Conservation (phyloP, 805 yeast genomes). For the Hanseniaspora meyeri region DNA sequence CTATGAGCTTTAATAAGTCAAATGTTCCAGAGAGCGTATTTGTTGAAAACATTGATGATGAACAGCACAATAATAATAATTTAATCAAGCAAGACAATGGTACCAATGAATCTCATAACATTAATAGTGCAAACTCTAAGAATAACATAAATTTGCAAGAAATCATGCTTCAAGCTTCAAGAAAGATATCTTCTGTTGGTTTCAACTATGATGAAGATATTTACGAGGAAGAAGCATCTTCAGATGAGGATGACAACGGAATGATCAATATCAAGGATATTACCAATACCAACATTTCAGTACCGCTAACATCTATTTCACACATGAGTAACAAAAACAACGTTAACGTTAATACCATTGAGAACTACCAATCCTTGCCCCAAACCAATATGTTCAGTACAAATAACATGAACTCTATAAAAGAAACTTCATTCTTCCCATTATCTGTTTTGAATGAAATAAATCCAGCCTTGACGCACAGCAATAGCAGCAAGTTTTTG, state of each 20-base stretch:
- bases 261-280: constrained; percentile 12
- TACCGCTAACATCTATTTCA: constrained; percentile 6
- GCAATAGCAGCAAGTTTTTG: neutral
- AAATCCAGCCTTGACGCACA: neutral
- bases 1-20: constrained; percentile 30
- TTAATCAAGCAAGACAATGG: neutral
- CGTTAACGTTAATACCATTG: neutral
- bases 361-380: constrained; percentile 4
- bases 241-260: constrained; percentile 20
- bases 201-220: neutral
- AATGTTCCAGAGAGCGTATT: constrained; percentile 14
- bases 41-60: constrained; percentile 16
- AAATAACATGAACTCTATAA: constrained; percentile 3
- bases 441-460: constrained; percentile 8
- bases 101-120: neutral
- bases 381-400: constrained; percentile 1
- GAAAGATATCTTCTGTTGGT: neutral
- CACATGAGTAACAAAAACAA: constrained; percentile 1
- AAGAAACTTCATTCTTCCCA: neutral
- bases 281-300: constrained; percentile 1
- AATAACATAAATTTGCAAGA: constrained; percentile 14
- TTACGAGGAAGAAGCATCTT: constrained; percentile 16
- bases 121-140: constrained; percentile 8
- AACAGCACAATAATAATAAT: constrained; percentile 10
- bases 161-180: constrained; percentile 4